Percentiles rank a stretch among this genome's conserved stretches.
Conservation (phyloP, 495 filamentous ascomycete genomes). For the Astrocystis sublimbata region DNA sequence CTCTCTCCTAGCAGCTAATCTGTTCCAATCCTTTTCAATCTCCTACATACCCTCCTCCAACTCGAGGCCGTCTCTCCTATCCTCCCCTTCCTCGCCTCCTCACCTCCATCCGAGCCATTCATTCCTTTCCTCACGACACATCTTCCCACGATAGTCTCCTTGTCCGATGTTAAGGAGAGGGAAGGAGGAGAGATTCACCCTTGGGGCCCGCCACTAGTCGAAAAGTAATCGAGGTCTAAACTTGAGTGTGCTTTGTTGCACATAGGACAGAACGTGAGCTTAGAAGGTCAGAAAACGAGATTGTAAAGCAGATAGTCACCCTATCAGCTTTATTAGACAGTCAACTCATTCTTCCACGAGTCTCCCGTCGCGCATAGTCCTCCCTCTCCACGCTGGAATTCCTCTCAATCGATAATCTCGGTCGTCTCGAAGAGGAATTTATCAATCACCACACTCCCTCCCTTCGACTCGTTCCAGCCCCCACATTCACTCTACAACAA, state of each 20-base stretch:
- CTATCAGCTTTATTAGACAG: slow-evolving; percentile 27
- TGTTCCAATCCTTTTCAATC: slow-evolving; percentile 56
- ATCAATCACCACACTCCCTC: slow-evolving; percentile 31
- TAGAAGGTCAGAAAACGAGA: slow-evolving; percentile 26
- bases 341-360: slow-evolving; percentile 26
- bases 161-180: slow-evolving; percentile 46
- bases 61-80: slow-evolving; percentile 58
- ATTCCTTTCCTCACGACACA: slow-evolving; percentile 38
- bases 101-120: slow-evolving; percentile 59
- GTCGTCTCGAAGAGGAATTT: slow-evolving; percentile 30
- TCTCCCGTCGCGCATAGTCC: slow-evolving; percentile 26
- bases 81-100: slow-evolving; percentile 47
- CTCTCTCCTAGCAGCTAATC: slow-evolving; percentile 45
- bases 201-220: slow-evolving; percentile 30
- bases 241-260: slow-evolving; percentile 28
- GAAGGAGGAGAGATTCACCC: slow-evolving; percentile 39
- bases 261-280: slow-evolving; percentile 24
- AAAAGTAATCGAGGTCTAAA: slow-evolving; percentile 31
- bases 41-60: slow-evolving; percentile 57
- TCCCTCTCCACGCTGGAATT: slow-evolving; percentile 32
- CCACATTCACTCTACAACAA: slow-evolving; percentile 9
- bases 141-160: slow-evolving; percentile 41
- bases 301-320: slow-evolving; percentile 19
- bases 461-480: slow-evolving; percentile 22
- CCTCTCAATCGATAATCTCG: slow-evolving; percentile 23